Base-by-base conservation (phyloP, 345 rosid genomes). In the Salix koriyanagi region DNA sequence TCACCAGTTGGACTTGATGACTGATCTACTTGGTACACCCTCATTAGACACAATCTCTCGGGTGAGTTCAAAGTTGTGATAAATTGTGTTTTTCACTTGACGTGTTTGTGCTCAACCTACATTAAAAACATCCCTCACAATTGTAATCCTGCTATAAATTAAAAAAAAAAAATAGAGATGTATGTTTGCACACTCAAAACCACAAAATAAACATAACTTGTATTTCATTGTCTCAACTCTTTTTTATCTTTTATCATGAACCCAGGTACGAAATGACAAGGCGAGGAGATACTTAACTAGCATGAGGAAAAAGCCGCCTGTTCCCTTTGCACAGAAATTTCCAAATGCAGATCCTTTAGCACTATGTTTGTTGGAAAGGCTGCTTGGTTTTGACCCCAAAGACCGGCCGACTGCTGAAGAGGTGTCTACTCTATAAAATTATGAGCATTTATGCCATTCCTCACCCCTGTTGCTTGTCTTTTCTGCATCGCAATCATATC, bases 1-100 rank as follows among this genome's bases (percentile, higher is more conserved):
- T 76, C 98, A 92, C 79, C 98, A 92, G 87, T 87, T 94, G 67
- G 98, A 94, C 84, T 86, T 94, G 73, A 94, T 94, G 93, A 94
- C 98, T 12, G 98, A 94, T 87, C 86, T 94, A 71, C 97, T 94
- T 23, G 98, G 98, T 65, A 94, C 97, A 39, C 97, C 98, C 75
- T 89, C 95, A 28, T 74, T 94, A 44, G 98, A 94, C 79, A 92
- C 98, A 67, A 92, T 94, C 81, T 91, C 95, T 16, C 86, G 89
- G 87, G 98, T 94, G 87, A 1, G 64, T 19, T 54, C 71, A 39
- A 69, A 37, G 37, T 66, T 66, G 37, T 36, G 78, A 34, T 44
- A 32, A 52, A 28, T 11, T 23, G 73, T 36, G 41, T 34, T 61
- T 21, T 74, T 23, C 26, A 25, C 25, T 46, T 46, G 60, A 74